Evolutionary conservation across 768 basidiomycete species (phyloP), one percentile per base, ranked within the genome.

Genomic region (Boletus huronensis): DNA sequence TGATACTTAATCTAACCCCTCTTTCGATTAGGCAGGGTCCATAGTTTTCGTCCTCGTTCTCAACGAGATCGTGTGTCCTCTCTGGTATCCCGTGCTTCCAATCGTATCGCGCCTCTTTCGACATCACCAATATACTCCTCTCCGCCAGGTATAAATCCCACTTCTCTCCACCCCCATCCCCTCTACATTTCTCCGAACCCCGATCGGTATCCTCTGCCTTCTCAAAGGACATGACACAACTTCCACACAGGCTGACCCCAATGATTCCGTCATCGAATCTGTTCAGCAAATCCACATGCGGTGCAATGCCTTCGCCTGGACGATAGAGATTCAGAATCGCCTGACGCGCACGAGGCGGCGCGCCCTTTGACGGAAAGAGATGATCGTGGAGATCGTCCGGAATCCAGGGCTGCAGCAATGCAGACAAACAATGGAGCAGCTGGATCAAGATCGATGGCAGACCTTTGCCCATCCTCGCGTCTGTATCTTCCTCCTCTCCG

Each of bases 201-300:
- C 17, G 39, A 19, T 10, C 6, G 4, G 16, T 44, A 31, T 48
- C 34, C 9, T 38, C 64, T 28, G 67, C 68, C 41, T 64, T 61
- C 52, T 77, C 74, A 61, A 95, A 93, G 25, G 77, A 77, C 92
- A 96, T 95, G 14, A 83, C 87, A 47, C 85, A 90, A 13, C 88
- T 85, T 26, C 87, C 85, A 11, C 83, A 81, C 26, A 98, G 75
- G 60, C 90, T 94, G 49, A 96, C 81, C 9, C 92, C 92, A 23
- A 98, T 76, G 49, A 98, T 95, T 1, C 91, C 93, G 65, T 96
- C 91, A 7, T 82, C 92, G 64, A 88, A 98, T 14, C 95, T 82
- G 26, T 77, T 73, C 3, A 91, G 79, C 23, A 98, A 77, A 65
- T 98, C 95, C 40, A 98, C 80, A 61, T 98, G 95, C 0, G 91